These are phyloP conservation scores for Tuber aestivum DNA, from an alignment of 495 filamentous ascomycete genomes.

Conservation along the genomic window DNA sequence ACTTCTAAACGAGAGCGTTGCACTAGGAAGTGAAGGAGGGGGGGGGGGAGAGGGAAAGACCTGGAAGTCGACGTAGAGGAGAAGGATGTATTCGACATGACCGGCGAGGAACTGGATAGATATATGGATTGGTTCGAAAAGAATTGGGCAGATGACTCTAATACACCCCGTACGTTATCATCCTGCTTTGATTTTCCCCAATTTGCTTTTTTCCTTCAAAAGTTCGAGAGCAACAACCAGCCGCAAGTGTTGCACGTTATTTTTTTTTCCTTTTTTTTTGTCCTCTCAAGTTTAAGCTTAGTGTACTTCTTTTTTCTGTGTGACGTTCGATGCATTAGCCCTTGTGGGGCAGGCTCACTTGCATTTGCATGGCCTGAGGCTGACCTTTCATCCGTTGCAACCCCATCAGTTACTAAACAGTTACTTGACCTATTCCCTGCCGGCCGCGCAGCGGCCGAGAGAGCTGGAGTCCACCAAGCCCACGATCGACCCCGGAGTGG, in stretches of 20 bases:
- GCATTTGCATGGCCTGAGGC: neutral
- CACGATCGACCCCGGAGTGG: conserved; percentile 8
- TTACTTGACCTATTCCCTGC: conserved; percentile 50
- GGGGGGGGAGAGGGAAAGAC: conserved; percentile 45
- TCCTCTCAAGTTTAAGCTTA: conserved; percentile 12
- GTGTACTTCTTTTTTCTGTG: conserved; percentile 10
- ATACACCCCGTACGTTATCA: conserved; percentile 45
- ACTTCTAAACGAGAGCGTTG: conserved; percentile 5
- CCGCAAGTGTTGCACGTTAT: neutral
- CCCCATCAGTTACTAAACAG: conserved; percentile 39
- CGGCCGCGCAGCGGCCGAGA: conserved; percentile 17
- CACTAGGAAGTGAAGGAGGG: conserved; percentile 36
- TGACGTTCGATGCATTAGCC: conserved; percentile 4
- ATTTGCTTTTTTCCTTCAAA: neutral
- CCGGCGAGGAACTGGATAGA: conserved; percentile 61
- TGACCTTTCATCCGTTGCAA: neutral
- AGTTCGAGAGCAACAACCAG: neutral
- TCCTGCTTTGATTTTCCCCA: neutral
- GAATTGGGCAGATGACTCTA: conserved; percentile 57
- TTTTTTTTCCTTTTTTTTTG: neutral
- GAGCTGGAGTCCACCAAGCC: conserved; percentile 2
- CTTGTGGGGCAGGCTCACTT: conserved; percentile 6
- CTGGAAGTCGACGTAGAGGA: conserved; percentile 54
- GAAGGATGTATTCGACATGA: conserved; percentile 64
- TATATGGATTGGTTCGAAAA: conserved; percentile 87